Evolutionary conservation across 768 basidiomycete genomes (phyloP).

Genomic region (Lyophyllum semitale): DNA sequence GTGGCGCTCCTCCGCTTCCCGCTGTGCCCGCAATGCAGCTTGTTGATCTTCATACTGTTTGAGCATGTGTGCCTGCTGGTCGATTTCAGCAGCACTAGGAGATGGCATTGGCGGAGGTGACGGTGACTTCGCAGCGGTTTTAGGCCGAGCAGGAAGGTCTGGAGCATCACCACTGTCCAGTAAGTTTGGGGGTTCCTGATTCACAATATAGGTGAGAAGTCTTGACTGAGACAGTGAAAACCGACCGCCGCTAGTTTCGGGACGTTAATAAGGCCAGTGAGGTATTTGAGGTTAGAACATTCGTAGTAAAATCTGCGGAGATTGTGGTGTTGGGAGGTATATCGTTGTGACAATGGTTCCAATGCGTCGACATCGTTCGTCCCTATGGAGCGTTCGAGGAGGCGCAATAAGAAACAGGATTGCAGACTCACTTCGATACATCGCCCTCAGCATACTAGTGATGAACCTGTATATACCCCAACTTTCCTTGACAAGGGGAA

Average conservation of each 20-base stretch:
- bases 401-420: slow-evolving; percentile 3
- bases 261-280: slow-evolving; percentile 97
- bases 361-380: slow-evolving; percentile 88
- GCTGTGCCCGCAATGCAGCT: slow-evolving; percentile 75
- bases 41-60: slow-evolving; percentile 98
- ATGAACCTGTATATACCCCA: slow-evolving; percentile 99
- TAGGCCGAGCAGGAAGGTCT: slow-evolving; percentile 82
- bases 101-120: slow-evolving; percentile 75
- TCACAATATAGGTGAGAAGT: background rate
- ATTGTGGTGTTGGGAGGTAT: slow-evolving; percentile 87
- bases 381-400: slow-evolving; percentile 46
- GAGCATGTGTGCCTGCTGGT: slow-evolving; percentile 91
- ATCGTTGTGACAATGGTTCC: slow-evolving; percentile 86
- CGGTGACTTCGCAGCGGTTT: slow-evolving; percentile 56
- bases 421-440: slow-evolving; percentile 77
- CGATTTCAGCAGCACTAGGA: slow-evolving; percentile 70
- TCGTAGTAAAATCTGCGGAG: slow-evolving; percentile 99
- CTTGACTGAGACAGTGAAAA: background rate
- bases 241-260: slow-evolving; percentile 92
- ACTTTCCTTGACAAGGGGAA: slow-evolving; percentile 97
- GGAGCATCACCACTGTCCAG: slow-evolving; percentile 81
- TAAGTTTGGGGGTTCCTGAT: slow-evolving; percentile 94
- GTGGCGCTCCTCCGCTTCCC: slow-evolving; percentile 82
- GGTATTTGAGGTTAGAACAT: slow-evolving; percentile 96
- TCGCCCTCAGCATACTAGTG: slow-evolving; percentile 96